These are phyloP conservation scores for Phytophthora niederhauseri DNA, from an alignment of 352 stramenopile genomes.

Conservation along the genomic window DNA sequence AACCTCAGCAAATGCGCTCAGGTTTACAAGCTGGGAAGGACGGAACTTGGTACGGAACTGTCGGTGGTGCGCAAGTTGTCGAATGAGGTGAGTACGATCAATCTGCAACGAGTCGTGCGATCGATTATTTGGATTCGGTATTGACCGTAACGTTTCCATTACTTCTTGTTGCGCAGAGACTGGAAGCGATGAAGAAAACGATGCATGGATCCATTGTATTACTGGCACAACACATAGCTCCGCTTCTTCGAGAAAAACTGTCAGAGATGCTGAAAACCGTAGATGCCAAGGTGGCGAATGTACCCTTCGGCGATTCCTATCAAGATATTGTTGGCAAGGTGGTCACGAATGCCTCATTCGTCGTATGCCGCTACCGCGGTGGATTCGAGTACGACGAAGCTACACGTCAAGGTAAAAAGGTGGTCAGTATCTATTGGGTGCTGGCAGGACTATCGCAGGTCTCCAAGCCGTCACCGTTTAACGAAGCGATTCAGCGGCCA, in stretches of 20 bases:
- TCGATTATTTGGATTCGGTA: too few relatives aligned
- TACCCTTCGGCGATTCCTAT: constrained; percentile 73
- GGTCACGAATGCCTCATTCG: constrained; percentile 78
- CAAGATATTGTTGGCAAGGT: constrained; percentile 80
- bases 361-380: constrained; percentile 82
- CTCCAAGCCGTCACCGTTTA: constrained; percentile 42
- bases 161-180: constrained; percentile 39
- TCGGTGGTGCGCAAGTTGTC: constrained; percentile 55
- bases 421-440: constrained; percentile 87
- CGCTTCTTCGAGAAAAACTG: constrained; percentile 64
- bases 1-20: constrained; percentile 44
- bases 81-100: constrained; percentile 37
- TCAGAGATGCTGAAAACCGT: constrained; percentile 68
- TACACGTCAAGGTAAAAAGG: constrained; percentile 63
- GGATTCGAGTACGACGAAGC: constrained; percentile 87
- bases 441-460: constrained; percentile 52
- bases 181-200: constrained; percentile 55
- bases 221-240: constrained; percentile 76
- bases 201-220: constrained; percentile 70
- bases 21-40: constrained; percentile 51
- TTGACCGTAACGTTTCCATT: background rate
- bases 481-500: constrained; percentile 60
- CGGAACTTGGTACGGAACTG: constrained; percentile 48
- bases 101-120: background rate
- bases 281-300: constrained; percentile 82